Percentiles rank a stretch among this genome's conserved stretches.
phyloP scores from a whole-genome alignment of 169 alveolate genomes.

The Plasmodium adleri region DNA sequence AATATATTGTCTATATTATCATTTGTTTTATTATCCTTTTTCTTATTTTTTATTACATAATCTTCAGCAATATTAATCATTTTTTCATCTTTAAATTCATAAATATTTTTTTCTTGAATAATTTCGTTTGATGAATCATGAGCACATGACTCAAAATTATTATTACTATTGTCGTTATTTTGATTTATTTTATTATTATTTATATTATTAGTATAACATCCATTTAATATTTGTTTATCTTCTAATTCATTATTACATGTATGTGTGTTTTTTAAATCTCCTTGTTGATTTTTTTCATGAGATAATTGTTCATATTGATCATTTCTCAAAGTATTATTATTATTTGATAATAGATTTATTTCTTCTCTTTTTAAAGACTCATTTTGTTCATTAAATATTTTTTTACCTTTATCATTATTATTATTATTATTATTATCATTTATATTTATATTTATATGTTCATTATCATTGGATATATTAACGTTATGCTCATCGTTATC shows the following conservation, averaged over 20 bases:
- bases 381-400: neutral
- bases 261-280: neutral
- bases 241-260: neutral
- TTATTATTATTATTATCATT: constrained; percentile 6
- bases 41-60: neutral
- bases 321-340: neutral
- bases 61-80: neutral
- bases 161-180: neutral
- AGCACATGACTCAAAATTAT: neutral
- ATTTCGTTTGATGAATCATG: neutral
- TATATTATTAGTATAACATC: too few species aligned
- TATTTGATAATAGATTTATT: neutral
- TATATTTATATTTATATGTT: neutral
- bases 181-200: neutral
- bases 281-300: neutral
- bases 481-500: neutral
- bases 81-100: neutral
- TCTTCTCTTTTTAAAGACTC: neutral
- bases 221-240: neutral
- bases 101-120: neutral
- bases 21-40: neutral
- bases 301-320: neutral
- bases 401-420: neutral
- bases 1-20: neutral
- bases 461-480: neutral